Evolutionary conservation across 306 rosid genomes (phyloP).

Genomic region (Dryas drummondii): DNA sequence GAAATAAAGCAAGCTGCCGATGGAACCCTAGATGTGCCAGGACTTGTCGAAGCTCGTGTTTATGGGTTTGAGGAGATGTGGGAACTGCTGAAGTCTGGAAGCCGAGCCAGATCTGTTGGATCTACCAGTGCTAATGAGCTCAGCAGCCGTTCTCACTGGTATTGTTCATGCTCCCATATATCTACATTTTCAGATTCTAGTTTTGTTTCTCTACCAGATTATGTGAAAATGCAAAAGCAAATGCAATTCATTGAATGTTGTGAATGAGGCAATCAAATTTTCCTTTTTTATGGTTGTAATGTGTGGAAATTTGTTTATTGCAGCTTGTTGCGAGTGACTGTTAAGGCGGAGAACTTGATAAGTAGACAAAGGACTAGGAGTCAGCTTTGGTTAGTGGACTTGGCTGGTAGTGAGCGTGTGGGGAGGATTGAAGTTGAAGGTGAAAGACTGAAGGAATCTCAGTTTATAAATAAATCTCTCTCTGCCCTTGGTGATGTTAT

Average conservation of each 20-base stretch:
- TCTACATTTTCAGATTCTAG: neutral
- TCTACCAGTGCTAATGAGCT: slow-evolving; percentile 91
- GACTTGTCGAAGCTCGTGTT: slow-evolving; percentile 79
- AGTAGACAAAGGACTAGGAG: slow-evolving; percentile 79
- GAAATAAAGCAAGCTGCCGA: slow-evolving; percentile 95
- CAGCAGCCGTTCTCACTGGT: slow-evolving; percentile 99
- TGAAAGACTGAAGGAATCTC: slow-evolving; percentile 96
- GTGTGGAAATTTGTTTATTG: slow-evolving; percentile 30
- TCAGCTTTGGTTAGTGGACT: slow-evolving; percentile 98
- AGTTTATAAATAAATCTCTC: slow-evolving; percentile 89
- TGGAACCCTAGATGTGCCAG: slow-evolving; percentile 96
- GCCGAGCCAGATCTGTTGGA: slow-evolving; percentile 84
- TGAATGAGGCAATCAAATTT: neutral
- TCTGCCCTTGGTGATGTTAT: slow-evolving; percentile 97
- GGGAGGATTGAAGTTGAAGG: slow-evolving; percentile 98
- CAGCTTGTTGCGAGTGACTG: slow-evolving; percentile 90
- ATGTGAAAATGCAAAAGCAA: neutral
- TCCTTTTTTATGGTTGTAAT: slow-evolving; percentile 10
- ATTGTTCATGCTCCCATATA: slow-evolving; percentile 17
- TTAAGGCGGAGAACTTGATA: slow-evolving; percentile 67
- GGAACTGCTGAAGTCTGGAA: slow-evolving; percentile 83
- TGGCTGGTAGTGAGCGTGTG: slow-evolving; percentile 98
- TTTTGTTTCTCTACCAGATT: neutral
- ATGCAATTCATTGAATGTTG: neutral
- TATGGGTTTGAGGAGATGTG: slow-evolving; percentile 69